Evolutionary conservation across 139 green algal genomes (phyloP).

Genomic region (Ulvella scutata): DNA sequence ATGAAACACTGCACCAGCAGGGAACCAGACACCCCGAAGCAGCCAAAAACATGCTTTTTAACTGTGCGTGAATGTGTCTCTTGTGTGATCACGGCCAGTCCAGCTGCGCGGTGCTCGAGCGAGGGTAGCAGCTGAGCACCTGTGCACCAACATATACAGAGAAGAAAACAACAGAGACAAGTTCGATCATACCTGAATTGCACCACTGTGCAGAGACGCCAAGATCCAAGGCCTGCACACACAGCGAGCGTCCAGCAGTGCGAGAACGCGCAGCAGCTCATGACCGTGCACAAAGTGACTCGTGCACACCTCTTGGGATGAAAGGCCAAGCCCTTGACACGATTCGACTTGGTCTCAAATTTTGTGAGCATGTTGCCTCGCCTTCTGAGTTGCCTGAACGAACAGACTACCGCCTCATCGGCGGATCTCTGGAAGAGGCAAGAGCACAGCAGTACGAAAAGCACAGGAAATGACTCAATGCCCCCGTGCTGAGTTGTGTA

Average conservation of each 20-base stretch:
- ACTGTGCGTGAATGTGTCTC: no score
- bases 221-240: slow-evolving; percentile 89
- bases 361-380: slow-evolving; percentile 66
- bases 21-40: neutral
- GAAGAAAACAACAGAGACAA: no score
- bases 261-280: neutral
- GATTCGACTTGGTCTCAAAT: slow-evolving; percentile 93
- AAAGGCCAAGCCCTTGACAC: slow-evolving; percentile 95
- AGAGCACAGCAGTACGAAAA: no score
- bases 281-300: neutral
- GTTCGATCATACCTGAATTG: slow-evolving; percentile 70
- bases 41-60: neutral
- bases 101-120: no score
- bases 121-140: no score
- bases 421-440: no score
- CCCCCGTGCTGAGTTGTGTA: no score
- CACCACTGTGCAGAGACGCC: slow-evolving; percentile 91
- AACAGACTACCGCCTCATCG: no score
- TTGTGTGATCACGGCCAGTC: no score
- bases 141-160: no score
- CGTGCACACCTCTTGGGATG: slow-evolving; percentile 77
- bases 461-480: no score
- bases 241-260: neutral
- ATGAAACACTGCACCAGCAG: neutral
- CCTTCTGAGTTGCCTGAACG: no score